These are phyloP conservation scores for Tubosaeta brunneosetosa DNA, from an alignment of 768 basidiomycete genomes.

Conservation along the genomic window DNA sequence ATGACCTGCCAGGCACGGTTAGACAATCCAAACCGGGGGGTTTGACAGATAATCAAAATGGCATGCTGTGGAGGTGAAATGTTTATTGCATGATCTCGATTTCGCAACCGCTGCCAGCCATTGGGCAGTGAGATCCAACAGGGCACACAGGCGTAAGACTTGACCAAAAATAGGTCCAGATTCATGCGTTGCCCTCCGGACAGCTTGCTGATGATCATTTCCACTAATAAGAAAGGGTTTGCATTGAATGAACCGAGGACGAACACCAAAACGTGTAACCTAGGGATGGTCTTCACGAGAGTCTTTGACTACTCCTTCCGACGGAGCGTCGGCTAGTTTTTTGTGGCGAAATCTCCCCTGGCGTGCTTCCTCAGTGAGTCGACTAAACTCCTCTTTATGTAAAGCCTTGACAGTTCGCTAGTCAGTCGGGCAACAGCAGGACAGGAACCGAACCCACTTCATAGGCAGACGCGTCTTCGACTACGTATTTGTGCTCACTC, in stretches of 20 bases:
- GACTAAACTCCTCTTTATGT: conserved; percentile 32
- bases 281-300: conserved; percentile 31
- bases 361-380: conserved; percentile 34
- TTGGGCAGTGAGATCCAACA: not conserved
- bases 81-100: not conserved
- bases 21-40: conserved; percentile 11
- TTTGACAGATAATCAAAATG: conserved; percentile 2
- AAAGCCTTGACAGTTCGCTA: conserved; percentile 7
- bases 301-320: conserved; percentile 31
- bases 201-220: not conserved
- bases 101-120: not conserved
- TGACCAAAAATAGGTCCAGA: conserved; percentile 1
- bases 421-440: not conserved
- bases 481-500: conserved; percentile 31
- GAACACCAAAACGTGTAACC: not conserved
- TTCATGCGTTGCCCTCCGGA: not conserved
- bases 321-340: not conserved
- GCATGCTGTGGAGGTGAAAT: conserved; percentile 4
- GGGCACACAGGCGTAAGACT: not conserved
- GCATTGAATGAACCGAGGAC: not conserved
- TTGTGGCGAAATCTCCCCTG: conserved; percentile 28
- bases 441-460: conserved; percentile 29
- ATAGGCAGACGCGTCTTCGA: conserved; percentile 38
- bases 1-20: conserved; percentile 1
- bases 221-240: not conserved